Conservation (phyloP, 23 red algal species). For the Gracilaria caudata region DNA sequence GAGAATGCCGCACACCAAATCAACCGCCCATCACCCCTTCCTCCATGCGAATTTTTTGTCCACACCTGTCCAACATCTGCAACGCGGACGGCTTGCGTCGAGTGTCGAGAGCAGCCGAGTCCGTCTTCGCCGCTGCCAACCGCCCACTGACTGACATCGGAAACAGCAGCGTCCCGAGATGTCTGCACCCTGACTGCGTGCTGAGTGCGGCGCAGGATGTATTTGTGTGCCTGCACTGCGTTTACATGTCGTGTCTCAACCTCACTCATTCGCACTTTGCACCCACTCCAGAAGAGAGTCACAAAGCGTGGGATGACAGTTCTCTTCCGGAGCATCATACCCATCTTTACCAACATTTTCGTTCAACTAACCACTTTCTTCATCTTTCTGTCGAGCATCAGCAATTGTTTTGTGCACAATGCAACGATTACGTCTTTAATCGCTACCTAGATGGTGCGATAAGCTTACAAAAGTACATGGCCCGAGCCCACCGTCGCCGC, state of each 20-base stretch:
- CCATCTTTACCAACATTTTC: slow-evolving; percentile 51
- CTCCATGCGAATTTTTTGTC: slow-evolving; percentile 50
- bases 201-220: slow-evolving; percentile 29
- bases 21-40: neutral
- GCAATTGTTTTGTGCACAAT: slow-evolving; percentile 52
- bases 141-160: slow-evolving; percentile 48
- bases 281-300: neutral
- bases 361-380: slow-evolving; percentile 21
- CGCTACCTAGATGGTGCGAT: slow-evolving; percentile 46
- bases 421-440: slow-evolving; percentile 43
- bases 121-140: slow-evolving; percentile 40
- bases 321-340: slow-evolving; percentile 18
- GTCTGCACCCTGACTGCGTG: slow-evolving; percentile 39
- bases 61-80: slow-evolving; percentile 46
- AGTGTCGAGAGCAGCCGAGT: slow-evolving; percentile 52
- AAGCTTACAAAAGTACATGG: slow-evolving; percentile 27
- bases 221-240: slow-evolving; percentile 69
- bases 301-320: neutral
- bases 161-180: slow-evolving; percentile 44
- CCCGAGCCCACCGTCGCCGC: slow-evolving; percentile 51
- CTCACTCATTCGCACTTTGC: neutral
- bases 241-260: slow-evolving; percentile 41
- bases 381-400: slow-evolving; percentile 68
- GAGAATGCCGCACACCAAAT: slow-evolving; percentile 22
- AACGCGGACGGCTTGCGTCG: slow-evolving; percentile 45